Conservation (phyloP, 2,329 filamentous ascomycete species). For the Nemania sp. region DNA sequence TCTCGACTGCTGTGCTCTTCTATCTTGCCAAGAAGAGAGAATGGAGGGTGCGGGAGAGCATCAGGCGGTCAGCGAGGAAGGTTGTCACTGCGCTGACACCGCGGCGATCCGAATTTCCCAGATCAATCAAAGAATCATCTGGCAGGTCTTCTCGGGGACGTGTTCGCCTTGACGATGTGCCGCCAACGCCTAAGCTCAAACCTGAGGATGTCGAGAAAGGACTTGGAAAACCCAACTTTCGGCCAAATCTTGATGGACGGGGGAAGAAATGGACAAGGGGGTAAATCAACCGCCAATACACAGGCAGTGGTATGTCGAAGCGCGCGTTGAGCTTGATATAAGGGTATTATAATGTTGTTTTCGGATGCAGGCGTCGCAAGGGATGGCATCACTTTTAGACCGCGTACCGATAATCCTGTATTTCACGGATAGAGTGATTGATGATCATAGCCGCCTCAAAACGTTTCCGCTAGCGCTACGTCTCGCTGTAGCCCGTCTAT, state of each 20-base stretch:
- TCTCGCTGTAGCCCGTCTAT: conserved; percentile 48
- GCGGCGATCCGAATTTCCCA: conserved; percentile 62
- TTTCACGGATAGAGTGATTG: conserved; percentile 47
- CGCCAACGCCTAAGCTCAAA: conserved; percentile 59
- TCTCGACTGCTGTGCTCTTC: conserved; percentile 69
- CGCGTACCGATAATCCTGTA: conserved; percentile 10
- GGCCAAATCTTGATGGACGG: conserved; percentile 34
- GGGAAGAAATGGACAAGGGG: conserved; percentile 37
- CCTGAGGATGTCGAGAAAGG: conserved; percentile 65
- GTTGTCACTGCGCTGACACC: conserved; percentile 66
- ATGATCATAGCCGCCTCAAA: conserved; percentile 59
- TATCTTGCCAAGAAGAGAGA: conserved; percentile 82
- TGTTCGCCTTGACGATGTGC: conserved; percentile 58
- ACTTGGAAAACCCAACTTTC: conserved; percentile 39
- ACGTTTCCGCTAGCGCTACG: conserved; percentile 77
- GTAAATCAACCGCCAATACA: conserved; percentile 20
- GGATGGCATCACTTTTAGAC: conserved; percentile 8
- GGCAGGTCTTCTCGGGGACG: conserved; percentile 44
- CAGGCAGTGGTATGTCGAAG: background rate
- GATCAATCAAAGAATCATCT: conserved; percentile 53
- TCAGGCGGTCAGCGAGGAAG: conserved; percentile 68
- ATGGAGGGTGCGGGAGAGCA: conserved; percentile 75
- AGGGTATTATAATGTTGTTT: conserved; percentile 11
- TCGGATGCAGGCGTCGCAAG: conserved; percentile 6
- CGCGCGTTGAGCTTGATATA: conserved; percentile 2